A percentile compares a stretch with the other conserved stretches of the same genome.
phyloP scores from a whole-genome alignment of 116 monocot genomes.

The Zostera marina region DNA sequence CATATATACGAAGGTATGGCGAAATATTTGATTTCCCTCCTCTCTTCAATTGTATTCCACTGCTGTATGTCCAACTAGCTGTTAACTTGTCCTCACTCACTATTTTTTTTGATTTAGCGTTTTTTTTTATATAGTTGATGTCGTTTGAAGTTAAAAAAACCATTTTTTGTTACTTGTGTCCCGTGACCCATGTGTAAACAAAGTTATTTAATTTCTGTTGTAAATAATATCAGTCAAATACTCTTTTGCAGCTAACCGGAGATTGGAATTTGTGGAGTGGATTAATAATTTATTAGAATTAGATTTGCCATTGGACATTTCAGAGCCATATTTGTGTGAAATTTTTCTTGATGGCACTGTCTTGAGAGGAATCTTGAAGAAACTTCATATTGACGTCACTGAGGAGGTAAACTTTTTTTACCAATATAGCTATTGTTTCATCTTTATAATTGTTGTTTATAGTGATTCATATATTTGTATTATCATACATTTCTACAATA shows the following conservation, averaged over 20 bases:
- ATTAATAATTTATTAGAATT: constrained; percentile 14
- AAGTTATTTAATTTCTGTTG: background rate
- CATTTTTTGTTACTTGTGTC: no score
- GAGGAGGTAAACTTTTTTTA: background rate
- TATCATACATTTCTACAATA: background rate
- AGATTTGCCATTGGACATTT: constrained; percentile 24
- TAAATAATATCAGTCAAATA: background rate
- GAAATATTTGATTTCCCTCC: no score
- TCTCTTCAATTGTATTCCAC: no score
- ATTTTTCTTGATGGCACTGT: constrained; percentile 32
- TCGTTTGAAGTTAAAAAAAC: no score
- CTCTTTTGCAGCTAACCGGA: constrained; percentile 8
- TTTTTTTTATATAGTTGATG: no score
- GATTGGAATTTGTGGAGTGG: constrained; percentile 9
- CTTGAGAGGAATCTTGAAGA: constrained; percentile 28
- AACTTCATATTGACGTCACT: constrained; percentile 16
- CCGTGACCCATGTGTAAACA: background rate
- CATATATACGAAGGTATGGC: no score
- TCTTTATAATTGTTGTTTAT: no score
- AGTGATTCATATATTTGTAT: background rate
- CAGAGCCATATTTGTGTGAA: constrained; percentile 37
- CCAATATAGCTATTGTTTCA: background rate
- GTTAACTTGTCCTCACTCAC: no score
- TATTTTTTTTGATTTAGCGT: no score
- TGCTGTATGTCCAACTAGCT: no score